These are phyloP conservation scores for Porcisia hertigi DNA, from an alignment of 208 protist genomes.

Conservation along the genomic window DNA sequence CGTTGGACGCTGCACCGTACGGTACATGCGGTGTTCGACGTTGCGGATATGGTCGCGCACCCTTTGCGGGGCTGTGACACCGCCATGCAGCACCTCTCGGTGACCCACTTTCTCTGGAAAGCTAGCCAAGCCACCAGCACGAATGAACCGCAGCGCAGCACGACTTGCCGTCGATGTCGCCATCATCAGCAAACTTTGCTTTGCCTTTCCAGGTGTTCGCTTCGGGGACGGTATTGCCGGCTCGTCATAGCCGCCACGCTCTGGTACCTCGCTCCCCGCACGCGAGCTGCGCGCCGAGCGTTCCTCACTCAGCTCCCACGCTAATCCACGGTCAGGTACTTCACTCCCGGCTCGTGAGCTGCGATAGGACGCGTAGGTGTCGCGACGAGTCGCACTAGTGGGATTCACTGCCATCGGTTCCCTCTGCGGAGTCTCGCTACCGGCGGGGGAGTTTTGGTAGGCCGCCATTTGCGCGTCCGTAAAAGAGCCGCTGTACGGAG, in stretches of 20 bases:
- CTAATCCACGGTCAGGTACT: constrained; percentile 34
- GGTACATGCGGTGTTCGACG: constrained; percentile 49
- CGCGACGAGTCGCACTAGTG: constrained; percentile 10
- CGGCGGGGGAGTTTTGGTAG: constrained; percentile 46
- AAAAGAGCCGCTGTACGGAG: constrained; percentile 10
- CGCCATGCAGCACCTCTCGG: neutral
- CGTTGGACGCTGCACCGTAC: constrained; percentile 44
- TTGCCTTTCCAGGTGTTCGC: constrained; percentile 21
- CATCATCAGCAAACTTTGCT: constrained; percentile 18
- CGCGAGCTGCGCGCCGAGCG: constrained; percentile 42
- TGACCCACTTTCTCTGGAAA: neutral
- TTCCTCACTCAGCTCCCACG: constrained; percentile 14
- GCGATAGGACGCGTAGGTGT: constrained; percentile 17
- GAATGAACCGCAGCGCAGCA: constrained; percentile 1
- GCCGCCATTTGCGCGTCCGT: constrained; percentile 37
- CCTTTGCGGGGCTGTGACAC: constrained; percentile 1
- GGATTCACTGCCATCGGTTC: constrained; percentile 16
- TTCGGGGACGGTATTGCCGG: constrained; percentile 24
- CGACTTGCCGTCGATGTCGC: constrained; percentile 8
- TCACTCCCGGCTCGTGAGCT: constrained; percentile 57
- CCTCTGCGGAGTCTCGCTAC: constrained; percentile 52
- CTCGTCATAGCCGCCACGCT: constrained; percentile 23
- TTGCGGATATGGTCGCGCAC: constrained; percentile 36
- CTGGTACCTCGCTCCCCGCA: constrained; percentile 42
- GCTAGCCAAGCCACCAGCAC: neutral